These are phyloP conservation scores for Lactifluus volemus DNA, from an alignment of 768 basidiomycete genomes.

Conservation along the genomic window DNA sequence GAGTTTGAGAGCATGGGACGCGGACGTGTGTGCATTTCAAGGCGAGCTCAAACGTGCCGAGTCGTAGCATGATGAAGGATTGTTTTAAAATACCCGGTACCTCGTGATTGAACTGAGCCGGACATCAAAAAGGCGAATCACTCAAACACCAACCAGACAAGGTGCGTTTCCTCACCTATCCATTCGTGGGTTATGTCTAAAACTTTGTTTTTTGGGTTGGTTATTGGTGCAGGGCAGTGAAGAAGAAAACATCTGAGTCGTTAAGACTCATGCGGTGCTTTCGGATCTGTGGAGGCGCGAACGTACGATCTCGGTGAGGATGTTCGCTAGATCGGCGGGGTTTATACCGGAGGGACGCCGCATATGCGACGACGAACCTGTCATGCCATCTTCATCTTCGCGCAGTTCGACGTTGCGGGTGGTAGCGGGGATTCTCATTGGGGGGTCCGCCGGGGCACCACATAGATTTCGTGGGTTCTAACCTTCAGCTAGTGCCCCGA, in stretches of 20 bases:
- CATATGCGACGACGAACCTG: slow-evolving; percentile 21
- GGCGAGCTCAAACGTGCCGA: slow-evolving; percentile 75
- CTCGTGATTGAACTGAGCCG: slow-evolving; percentile 49
- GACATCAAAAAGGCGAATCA: slow-evolving; percentile 90
- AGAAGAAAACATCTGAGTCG: slow-evolving; percentile 93
- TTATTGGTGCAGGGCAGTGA: slow-evolving; percentile 61
- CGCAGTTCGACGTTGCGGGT: slow-evolving; percentile 10
- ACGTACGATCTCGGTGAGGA: slow-evolving; percentile 81
- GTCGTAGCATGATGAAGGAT: slow-evolving; percentile 77
- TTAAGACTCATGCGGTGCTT: slow-evolving; percentile 73
- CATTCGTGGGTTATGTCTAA: too few species aligned
- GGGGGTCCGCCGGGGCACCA: neutral
- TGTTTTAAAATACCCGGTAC: slow-evolving; percentile 73
- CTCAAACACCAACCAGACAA: slow-evolving; percentile 84
- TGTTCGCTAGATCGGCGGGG: too few species aligned
- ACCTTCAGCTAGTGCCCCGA: neutral
- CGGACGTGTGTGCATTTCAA: slow-evolving; percentile 52
- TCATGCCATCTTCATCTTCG: too few species aligned
- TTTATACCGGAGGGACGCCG: too few species aligned
- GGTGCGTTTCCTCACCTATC: slow-evolving; percentile 33
- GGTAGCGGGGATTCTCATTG: slow-evolving; percentile 5
- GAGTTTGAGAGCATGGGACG: slow-evolving; percentile 52
- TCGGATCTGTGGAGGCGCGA: slow-evolving; percentile 65
- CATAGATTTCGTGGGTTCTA: slow-evolving; percentile 9
- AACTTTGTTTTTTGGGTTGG: too few species aligned